Percentiles rank a stretch among this genome's conserved stretches.
Conservation (phyloP, 1,284 basidiomycete genomes). For the Thecaphora thlaspeos region DNA sequence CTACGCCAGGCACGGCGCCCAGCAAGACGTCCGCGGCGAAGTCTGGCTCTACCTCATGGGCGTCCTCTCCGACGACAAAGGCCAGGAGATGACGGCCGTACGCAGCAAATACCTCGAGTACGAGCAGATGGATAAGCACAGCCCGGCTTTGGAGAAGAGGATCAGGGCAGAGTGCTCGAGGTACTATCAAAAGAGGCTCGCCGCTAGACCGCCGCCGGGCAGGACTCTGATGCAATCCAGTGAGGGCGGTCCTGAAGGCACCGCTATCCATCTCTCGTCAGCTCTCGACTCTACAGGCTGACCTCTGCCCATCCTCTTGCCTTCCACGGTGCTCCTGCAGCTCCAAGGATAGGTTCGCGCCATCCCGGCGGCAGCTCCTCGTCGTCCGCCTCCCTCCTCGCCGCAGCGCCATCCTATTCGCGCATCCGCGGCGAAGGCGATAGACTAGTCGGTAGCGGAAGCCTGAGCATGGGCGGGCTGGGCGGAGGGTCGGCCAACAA, state of each 20-base stretch:
- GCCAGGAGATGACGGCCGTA: conserved; percentile 55
- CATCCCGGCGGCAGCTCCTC: background rate
- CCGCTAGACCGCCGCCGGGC: conserved; percentile 24
- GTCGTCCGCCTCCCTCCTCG: too few species aligned
- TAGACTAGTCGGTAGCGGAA: too few species aligned
- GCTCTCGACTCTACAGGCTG: too few species aligned
- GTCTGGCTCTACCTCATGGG: conserved; percentile 57
- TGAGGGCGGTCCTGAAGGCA: background rate
- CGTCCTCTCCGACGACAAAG: conserved; percentile 54
- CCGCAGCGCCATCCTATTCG: background rate
- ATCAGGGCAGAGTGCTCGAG: conserved; percentile 48
- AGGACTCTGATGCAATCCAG: conserved; percentile 17
- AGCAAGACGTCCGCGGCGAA: conserved; percentile 51
- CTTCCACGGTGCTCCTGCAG: background rate
- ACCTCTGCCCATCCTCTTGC: too few species aligned
- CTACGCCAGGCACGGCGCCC: conserved; percentile 52
- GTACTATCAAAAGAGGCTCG: conserved; percentile 50
- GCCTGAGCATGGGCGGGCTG: background rate
- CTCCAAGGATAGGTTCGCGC: background rate
- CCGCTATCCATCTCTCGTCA: too few species aligned
- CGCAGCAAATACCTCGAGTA: conserved; percentile 53
- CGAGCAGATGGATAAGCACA: conserved; percentile 50
- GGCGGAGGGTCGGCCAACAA: background rate
- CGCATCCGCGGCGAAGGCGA: background rate
- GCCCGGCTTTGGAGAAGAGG: conserved; percentile 47